Conservation (phyloP, 306 rosid genomes). For the Prunus armeniaca region DNA sequence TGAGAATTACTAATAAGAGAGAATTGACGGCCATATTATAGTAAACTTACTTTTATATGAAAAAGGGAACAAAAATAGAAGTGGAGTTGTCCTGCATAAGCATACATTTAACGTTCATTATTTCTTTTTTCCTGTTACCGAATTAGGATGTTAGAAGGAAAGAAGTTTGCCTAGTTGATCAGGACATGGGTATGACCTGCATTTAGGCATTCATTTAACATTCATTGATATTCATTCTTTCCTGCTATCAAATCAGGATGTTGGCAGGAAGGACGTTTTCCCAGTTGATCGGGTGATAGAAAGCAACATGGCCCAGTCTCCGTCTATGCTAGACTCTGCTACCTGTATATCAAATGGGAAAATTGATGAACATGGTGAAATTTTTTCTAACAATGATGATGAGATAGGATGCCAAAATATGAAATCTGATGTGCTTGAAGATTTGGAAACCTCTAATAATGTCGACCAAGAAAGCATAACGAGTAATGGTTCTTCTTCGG, state of each 20-base stretch:
- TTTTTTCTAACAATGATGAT: conserved; percentile 26
- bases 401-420: conserved; percentile 28
- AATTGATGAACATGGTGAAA: conserved; percentile 31
- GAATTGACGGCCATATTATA: background rate
- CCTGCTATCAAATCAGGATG: conserved; percentile 35
- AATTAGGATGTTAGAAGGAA: conserved; percentile 39
- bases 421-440: conserved; percentile 31
- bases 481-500: conserved; percentile 28
- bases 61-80: background rate
- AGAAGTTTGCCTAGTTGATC: conserved; percentile 34
- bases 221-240: background rate
- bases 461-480: conserved; percentile 35
- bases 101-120: background rate
- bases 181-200: background rate
- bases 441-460: conserved; percentile 33
- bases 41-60: background rate
- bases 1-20: background rate
- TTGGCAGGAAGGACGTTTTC: conserved; percentile 36
- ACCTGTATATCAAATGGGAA: conserved; percentile 35
- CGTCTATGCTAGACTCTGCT: conserved; percentile 29
- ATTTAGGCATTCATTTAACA: background rate
- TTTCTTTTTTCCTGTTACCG: conserved; percentile 17
- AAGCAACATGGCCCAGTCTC: conserved; percentile 33
- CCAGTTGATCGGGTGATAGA: conserved; percentile 30
- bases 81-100: background rate